Evolutionary conservation across 2,329 filamentous ascomycete species (phyloP), one percentile per base, ranked within the genome.

Genomic region (Alternaria solani): DNA sequence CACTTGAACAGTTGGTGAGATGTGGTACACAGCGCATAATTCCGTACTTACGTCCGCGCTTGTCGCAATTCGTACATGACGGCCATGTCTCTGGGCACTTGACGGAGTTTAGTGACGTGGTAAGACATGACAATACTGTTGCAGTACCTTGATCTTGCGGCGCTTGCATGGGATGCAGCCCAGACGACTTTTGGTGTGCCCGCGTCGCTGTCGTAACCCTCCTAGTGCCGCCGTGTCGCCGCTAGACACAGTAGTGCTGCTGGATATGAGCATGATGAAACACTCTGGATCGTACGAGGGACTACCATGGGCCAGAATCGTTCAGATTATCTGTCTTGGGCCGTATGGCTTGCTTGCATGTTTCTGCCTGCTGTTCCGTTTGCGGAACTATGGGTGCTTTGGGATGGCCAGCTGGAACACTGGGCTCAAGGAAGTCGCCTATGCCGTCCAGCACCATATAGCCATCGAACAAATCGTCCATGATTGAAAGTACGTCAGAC

Each of bases 151-250:
- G 73, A 91, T 89, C 77, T 91, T 91, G 62, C 89, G 82, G 56
- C 82, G 81, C 79, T 91, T 91, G 78, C 89, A 91, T 59, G 86
- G 81, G 63, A 84, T 83, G 69, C 89, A 91, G 46, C 89, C 89
- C 52, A 88, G 85, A 66, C 89, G 84, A 57, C 87, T 90, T 80
- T 90, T 91, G 74, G 89, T 91, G 77, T 91, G 89, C 7, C 60
- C 64, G 11, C 67, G 63, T 59, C 69, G 62, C 54, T 70, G 66
- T 30, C 67, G 67, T 36, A 49, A 34, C 14, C 30, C 44, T 28
- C 26, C 14, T 32, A 8, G 49, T 25, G 38, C 32, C 12, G 26
- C 36, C 26, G 25, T 30, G 14, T 44, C 25, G 18, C 32, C 36
- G 12, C 32, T 41, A 9, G 47, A 51, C 25, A 20, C 18, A 26